phyloP scores from a whole-genome alignment of 805 yeast species.

The Suhomyces sp. region DNA sequence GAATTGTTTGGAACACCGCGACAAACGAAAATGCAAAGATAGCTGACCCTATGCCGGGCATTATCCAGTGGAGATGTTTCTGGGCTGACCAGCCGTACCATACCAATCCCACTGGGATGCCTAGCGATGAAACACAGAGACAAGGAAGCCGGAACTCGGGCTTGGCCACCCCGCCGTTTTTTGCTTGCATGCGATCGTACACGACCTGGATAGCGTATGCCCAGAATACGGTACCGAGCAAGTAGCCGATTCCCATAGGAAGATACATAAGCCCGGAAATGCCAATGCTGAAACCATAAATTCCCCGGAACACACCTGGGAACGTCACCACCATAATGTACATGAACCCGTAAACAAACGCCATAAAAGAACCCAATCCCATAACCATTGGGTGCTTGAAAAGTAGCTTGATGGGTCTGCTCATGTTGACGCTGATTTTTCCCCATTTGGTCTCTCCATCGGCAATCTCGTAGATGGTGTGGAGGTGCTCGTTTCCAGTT shows the following conservation, averaged over 20 bases:
- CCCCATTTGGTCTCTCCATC: conserved; percentile 23
- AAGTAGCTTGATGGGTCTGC: conserved; percentile 33
- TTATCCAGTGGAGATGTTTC: conserved; percentile 34
- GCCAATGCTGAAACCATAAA: conserved; percentile 32
- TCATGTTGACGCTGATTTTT: conserved; percentile 22
- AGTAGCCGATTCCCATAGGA: conserved; percentile 38
- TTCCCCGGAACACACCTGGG: conserved; percentile 28
- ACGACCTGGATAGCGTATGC: conserved; percentile 24
- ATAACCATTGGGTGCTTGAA: conserved; percentile 36
- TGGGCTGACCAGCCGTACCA: conserved; percentile 43
- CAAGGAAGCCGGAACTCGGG: conserved; percentile 40
- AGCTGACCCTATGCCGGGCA: conserved; percentile 36
- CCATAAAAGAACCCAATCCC: conserved; percentile 42
- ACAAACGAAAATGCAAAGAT: conserved; percentile 37
- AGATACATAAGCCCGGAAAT: conserved; percentile 36
- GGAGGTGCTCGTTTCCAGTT: conserved; percentile 35
- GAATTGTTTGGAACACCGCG: conserved; percentile 37
- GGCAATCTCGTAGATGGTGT: conserved; percentile 37
- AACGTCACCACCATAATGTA: conserved; percentile 40
- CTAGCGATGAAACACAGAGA: conserved; percentile 28
- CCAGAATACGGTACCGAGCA: conserved; percentile 31
- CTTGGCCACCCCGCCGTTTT: conserved; percentile 31
- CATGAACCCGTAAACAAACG: conserved; percentile 41
- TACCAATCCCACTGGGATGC: conserved; percentile 36
- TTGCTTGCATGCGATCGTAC: conserved; percentile 21